Conservation (phyloP, 2,329 filamentous ascomycete genomes). For the Teratosphaeria pseudoeucalypti region DNA sequence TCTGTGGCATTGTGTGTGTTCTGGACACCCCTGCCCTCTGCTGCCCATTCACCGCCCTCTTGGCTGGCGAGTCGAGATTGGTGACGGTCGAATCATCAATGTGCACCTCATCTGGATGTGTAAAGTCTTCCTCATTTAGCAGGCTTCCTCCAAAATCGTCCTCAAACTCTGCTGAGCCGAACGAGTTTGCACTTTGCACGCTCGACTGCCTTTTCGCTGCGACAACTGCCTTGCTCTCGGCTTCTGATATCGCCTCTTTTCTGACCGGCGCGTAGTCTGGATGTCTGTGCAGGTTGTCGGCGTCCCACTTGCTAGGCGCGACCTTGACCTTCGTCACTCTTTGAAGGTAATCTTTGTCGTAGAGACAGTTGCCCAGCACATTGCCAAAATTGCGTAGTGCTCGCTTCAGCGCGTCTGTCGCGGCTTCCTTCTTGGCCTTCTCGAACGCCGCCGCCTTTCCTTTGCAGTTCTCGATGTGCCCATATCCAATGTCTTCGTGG, state of each 20-base stretch:
- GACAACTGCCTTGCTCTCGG: slow-evolving; percentile 8
- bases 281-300: slow-evolving; percentile 72
- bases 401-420: slow-evolving; percentile 86
- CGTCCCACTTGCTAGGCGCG: slow-evolving; percentile 65
- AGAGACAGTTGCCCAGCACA: slow-evolving; percentile 94
- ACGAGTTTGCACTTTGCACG: slow-evolving; percentile 24
- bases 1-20: slow-evolving; percentile 24
- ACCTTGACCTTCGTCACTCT: slow-evolving; percentile 87
- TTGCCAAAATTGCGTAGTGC: slow-evolving; percentile 89
- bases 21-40: slow-evolving; percentile 14
- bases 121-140: slow-evolving; percentile 47
- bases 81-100: slow-evolving; percentile 32
- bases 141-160: slow-evolving; percentile 46
- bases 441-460: slow-evolving; percentile 93
- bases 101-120: slow-evolving; percentile 66
- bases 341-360: slow-evolving; percentile 86
- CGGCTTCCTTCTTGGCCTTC: slow-evolving; percentile 97
- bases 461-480: slow-evolving; percentile 91
- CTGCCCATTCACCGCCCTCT: slow-evolving; percentile 8
- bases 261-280: slow-evolving; percentile 56
- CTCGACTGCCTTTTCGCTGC: slow-evolving; percentile 17
- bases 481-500: slow-evolving; percentile 96
- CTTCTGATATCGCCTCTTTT: slow-evolving; percentile 36
- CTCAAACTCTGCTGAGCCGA: slow-evolving; percentile 36
- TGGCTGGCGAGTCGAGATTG: slow-evolving; percentile 14